These are phyloP conservation scores for Pezicula carpinea DNA, from an alignment of 2,329 filamentous ascomycete genomes.

Conservation along the genomic window DNA sequence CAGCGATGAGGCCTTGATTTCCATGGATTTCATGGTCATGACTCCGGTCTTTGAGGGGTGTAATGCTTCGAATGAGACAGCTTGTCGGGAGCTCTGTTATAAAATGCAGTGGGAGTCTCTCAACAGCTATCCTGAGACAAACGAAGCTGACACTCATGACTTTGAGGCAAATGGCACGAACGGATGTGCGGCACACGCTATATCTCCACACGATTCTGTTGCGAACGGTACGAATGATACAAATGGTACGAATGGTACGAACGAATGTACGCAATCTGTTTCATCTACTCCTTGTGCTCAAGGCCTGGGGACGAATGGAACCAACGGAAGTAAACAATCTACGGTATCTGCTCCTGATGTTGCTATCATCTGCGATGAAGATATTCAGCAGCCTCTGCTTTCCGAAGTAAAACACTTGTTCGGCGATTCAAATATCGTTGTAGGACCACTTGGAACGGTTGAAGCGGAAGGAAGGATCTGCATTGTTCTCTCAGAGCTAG, in stretches of 20 bases:
- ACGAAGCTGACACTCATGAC: background rate
- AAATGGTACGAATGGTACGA: no score
- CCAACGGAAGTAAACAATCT: background rate
- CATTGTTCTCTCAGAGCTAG: slow-evolving; percentile 44
- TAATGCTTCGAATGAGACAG: slow-evolving; percentile 18
- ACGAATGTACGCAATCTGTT: no score
- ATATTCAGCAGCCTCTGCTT: slow-evolving; percentile 28
- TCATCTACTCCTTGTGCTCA: no score
- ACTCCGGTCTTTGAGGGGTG: slow-evolving; percentile 37
- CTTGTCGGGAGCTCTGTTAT: slow-evolving; percentile 39
- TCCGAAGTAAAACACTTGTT: slow-evolving; percentile 32
- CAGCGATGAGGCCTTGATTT: slow-evolving; percentile 30
- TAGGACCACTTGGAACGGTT: slow-evolving; percentile 27
- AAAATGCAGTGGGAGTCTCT: slow-evolving; percentile 42
- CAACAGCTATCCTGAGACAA: background rate
- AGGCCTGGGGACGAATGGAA: no score
- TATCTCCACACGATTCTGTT: no score
- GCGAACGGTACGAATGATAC: no score
- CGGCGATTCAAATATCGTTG: slow-evolving; percentile 28
- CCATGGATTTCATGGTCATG: slow-evolving; percentile 32
- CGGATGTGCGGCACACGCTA: no score
- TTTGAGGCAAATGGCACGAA: no score
- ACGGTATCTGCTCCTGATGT: slow-evolving; percentile 25
- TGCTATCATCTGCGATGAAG: slow-evolving; percentile 35
- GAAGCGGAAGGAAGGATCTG: slow-evolving; percentile 28